Base-by-base conservation (phyloP, 345 rosid genomes). In the Fremontodendron californicum region DNA sequence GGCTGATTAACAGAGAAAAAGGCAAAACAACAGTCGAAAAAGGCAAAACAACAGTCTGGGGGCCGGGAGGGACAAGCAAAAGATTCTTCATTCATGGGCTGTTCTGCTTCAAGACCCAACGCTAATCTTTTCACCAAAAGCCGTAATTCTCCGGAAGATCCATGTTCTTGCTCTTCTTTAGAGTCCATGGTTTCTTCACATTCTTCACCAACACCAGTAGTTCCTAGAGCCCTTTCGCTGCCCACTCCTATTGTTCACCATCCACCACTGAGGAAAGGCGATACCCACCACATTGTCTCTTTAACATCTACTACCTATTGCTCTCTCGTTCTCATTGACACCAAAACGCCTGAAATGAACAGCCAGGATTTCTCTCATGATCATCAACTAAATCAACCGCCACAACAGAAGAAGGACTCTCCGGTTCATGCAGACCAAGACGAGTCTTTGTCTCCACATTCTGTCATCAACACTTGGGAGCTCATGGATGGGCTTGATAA, bases 381-480 rank as follows among this genome's bases (percentile, higher is more conserved):
- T 71, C 68, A 76, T 31, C 77, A 9, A 40, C 76, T 42, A 48
- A 46, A 31, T 63, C 87, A 49, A 37, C 48, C 81, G 2, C 86
- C 82, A 42, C 77, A 55, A 64, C 69, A n/a, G n/a, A n/a, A 37
- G 19, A 33, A 29, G 6, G 68, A 52, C 45, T 46, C 33, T n/a
- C 83, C 75, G 80, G 51, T 49, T 12, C 48, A 77, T 37, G n/a
- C 62, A 2, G 66, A 76, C 75, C 74, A 70, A 9, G 69, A 74
- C 33, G 86, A 80, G 21, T 77, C 85, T 15, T 48, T 64, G 33
- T 91, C 94, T 49, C 95, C 95, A 21, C 98, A 93, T 71, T 89
- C 95, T 2, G 95, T 94, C 48, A 93, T 94, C 64, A 94, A 94
- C 87, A 89, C 98, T 12, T 94, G 98, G 98, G 98, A 94, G 74